These are phyloP conservation scores for Lipomyces chichibuensis DNA, from an alignment of 805 yeast species.

Conservation along the genomic window DNA sequence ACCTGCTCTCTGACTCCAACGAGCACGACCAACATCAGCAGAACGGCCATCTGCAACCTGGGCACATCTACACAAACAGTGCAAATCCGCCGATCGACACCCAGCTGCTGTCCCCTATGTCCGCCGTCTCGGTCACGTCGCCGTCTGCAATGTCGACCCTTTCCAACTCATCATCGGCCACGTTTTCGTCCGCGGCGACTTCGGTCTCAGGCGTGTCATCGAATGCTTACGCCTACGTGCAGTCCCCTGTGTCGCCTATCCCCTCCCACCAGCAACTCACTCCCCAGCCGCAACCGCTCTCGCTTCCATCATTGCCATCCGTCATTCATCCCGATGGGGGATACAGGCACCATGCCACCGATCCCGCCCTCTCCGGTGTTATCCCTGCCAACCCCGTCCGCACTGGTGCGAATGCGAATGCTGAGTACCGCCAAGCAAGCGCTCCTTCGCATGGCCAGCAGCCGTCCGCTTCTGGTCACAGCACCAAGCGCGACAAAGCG, in stretches of 20 bases:
- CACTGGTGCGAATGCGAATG: conserved; percentile 27
- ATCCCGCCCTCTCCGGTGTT: conserved; percentile 34
- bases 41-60: conserved; percentile 17
- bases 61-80: conserved; percentile 23
- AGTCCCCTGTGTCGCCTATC: conserved; percentile 22
- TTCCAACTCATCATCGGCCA: conserved; percentile 20
- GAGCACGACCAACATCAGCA: conserved; percentile 16
- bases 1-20: conserved; percentile 29
- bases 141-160: conserved; percentile 11
- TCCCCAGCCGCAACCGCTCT: conserved; percentile 4
- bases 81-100: conserved; percentile 36
- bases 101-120: conserved; percentile 32
- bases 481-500: background rate
- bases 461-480: background rate
- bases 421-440: conserved; percentile 15
- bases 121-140: conserved; percentile 11
- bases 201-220: background rate
- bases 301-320: conserved; percentile 15
- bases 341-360: conserved; percentile 20
- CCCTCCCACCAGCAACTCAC: conserved; percentile 18
- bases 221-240: conserved; percentile 14
- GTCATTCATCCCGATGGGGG: conserved; percentile 11
- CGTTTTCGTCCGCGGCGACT: background rate
- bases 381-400: conserved; percentile 32
- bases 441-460: conserved; percentile 5